Evolutionary conservation across 768 basidiomycete genomes (phyloP), one percentile per base, ranked within the genome.

Genomic region (Chalciporus chontae): DNA sequence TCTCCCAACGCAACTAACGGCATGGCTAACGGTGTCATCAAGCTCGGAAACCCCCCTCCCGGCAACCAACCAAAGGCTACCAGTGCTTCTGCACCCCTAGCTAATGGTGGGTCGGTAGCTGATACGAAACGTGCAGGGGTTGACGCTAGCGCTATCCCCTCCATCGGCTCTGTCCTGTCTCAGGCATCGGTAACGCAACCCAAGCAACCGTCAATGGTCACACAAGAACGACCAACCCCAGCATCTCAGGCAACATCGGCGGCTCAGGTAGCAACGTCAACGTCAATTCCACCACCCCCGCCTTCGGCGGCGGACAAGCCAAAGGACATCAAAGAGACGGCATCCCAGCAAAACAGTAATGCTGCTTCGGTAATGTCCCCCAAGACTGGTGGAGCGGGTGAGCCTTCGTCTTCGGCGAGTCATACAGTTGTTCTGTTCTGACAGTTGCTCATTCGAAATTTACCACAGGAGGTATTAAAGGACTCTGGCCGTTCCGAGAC

Each of bases 321-420:
- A 52, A 45, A 47, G 54, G 55, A 44, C 44, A 38, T 5, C 40
- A 61, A 48, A 36, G 50, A 39, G 45, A 32, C 26, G 9, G 21
- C 4, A 0, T 0, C 37, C 0, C 43, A n/a, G 53, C 50, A 45
- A 0, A 0, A 18, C 43, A 36, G 4, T 53, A 50, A 29, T 31
- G 0, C 9, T n/a, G 5, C 26, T 36, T 19, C 50, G 13, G 23
- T 42, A 5, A 3, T 44, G 1, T 40, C 57, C 21, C 32, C 51
- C 3, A 37, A 32, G 40, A 15, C 54, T 38, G 48, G 52, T 54
- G 58, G 60, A 58, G 39, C 1, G 66, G 66, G 66, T 67, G 59
- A 67, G 66, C 68, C 53, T 66, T 69, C 50, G 27, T 57, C 61
- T 54, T 47, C 45, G 66, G 68, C 64, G 55, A 69, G 63, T 67